Evolutionary conservation across 306 rosid genomes (phyloP).

Genomic region (Phaseolus lunatus): DNA sequence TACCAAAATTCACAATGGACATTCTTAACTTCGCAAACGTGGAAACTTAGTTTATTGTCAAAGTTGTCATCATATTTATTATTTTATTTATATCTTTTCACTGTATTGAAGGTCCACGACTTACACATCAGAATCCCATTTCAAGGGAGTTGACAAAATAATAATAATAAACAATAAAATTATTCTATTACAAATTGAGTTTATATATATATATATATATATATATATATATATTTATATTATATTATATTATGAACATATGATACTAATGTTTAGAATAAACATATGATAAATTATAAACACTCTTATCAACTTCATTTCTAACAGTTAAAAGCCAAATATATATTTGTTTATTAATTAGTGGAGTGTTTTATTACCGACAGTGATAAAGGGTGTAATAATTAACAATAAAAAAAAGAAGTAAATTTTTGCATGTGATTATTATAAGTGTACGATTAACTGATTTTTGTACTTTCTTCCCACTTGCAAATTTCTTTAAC

Average conservation of each 20-base stretch:
- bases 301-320: slow-evolving; percentile 2
- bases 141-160: background rate
- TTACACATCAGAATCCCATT: background rate
- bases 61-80: background rate
- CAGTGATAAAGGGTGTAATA: background rate
- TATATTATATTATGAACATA: no score
- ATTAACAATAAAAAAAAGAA: background rate
- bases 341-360: background rate
- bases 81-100: background rate
- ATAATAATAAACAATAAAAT: no score
- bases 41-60: background rate
- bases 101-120: background rate
- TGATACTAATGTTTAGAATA: no score
- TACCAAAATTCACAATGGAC: background rate
- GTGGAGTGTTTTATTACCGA: background rate
- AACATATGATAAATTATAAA: background rate
- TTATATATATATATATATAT: no score
- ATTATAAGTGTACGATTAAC: slow-evolving; percentile 11
- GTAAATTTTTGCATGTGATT: background rate
- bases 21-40: background rate
- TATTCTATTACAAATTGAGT: background rate
- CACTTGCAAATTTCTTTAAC: background rate
- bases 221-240: no score
- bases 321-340: background rate
- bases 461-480: background rate